Conservation (phyloP, 352 stramenopile species). For the Phytophthora chlamydospora region DNA sequence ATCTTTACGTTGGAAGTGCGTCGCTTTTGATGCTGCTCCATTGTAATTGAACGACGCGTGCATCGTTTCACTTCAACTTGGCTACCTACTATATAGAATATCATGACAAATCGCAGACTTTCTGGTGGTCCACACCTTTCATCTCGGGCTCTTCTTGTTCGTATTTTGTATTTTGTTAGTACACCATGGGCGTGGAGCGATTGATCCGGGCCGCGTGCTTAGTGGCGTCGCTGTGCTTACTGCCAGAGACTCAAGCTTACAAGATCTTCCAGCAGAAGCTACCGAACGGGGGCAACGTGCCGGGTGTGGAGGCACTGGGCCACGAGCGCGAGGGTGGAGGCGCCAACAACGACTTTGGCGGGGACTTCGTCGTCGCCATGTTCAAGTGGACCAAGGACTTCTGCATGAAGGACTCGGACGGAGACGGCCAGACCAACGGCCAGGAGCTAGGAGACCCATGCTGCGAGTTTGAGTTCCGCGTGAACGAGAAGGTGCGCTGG, state of each 20-base stretch:
- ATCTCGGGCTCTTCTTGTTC: no score
- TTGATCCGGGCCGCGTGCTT: background rate
- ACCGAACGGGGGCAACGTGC: conserved; percentile 40
- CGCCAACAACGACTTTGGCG: conserved; percentile 51
- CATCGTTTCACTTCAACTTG: no score
- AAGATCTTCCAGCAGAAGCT: conserved; percentile 35
- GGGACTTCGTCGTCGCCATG: conserved; percentile 43
- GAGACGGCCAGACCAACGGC: conserved; percentile 33
- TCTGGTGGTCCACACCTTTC: no score
- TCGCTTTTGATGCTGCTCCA: no score
- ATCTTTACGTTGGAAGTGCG: no score
- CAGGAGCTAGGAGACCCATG: conserved; percentile 41
- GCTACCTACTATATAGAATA: no score
- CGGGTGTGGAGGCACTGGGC: conserved; percentile 38
- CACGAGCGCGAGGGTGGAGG: conserved; percentile 33
- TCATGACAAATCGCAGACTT: no score
- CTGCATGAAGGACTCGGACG: conserved; percentile 50
- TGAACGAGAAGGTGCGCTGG: conserved; percentile 32
- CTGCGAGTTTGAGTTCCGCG: conserved; percentile 59
- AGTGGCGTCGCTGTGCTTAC: background rate
- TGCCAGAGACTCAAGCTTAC: conserved; percentile 9
- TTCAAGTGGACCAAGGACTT: conserved; percentile 48
- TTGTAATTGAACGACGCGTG: no score
- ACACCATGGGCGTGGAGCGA: background rate
- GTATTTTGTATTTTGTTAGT: no score